Conservation (phyloP, 768 basidiomycete species). For the Pulveroboletus sp. region DNA sequence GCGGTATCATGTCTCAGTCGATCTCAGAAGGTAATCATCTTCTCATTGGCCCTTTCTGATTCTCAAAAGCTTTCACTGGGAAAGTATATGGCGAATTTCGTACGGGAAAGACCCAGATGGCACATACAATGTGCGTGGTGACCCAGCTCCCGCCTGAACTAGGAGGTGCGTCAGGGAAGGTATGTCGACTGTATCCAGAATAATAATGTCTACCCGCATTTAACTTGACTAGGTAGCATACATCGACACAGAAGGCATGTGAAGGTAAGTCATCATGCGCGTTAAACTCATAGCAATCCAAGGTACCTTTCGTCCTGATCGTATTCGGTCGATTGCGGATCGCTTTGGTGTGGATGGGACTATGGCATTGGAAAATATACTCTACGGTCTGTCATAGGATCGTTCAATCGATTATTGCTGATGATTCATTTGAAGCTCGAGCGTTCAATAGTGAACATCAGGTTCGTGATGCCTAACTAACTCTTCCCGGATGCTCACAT, state of each 20-base stretch:
- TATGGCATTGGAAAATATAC: conserved; percentile 84
- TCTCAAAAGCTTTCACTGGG: background rate
- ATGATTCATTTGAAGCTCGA: conserved; percentile 51
- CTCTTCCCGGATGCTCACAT: conserved; percentile 3
- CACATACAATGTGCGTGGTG: conserved; percentile 92
- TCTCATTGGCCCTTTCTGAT: background rate
- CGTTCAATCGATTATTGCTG: conserved; percentile 1
- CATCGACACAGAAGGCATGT: conserved; percentile 79
- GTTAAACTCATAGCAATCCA: conserved; percentile 19
- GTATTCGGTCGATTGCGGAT: conserved; percentile 87
- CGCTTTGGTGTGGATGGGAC: conserved; percentile 91
- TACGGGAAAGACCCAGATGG: conserved; percentile 94
- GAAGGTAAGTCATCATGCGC: background rate
- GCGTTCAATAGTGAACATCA: conserved; percentile 94
- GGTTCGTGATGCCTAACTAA: conserved; percentile 37
- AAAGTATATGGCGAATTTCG: conserved; percentile 94
- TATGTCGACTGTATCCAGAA: conserved; percentile 23
- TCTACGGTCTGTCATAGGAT: conserved; percentile 60
- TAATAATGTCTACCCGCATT: background rate
- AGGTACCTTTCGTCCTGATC: conserved; percentile 96
- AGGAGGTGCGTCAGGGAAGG: conserved; percentile 90
- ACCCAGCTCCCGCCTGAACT: conserved; percentile 86
- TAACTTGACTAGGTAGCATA: conserved; percentile 67
- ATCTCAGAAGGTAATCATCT: conserved; percentile 74
- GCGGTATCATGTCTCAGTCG: conserved; percentile 89